A percentile compares a stretch with the other conserved stretches of the same genome.
phyloP scores from a whole-genome alignment of 169 alveolate species.

The Eimeria sp. region DNA sequence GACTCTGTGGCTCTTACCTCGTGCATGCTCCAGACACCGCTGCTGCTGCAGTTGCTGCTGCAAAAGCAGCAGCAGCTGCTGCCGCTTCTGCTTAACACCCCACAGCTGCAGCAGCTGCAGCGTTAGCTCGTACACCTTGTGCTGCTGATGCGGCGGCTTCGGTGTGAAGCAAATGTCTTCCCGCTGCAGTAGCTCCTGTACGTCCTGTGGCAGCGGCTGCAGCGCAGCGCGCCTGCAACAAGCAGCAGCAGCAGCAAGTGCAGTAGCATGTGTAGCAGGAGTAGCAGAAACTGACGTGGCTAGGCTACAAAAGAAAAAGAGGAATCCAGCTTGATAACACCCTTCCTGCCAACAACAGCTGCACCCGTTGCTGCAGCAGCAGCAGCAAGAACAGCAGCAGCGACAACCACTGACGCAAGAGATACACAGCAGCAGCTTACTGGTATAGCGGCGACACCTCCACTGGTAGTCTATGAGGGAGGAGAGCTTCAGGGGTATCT shows the following conservation, averaged over 20 bases:
- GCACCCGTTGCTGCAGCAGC: background rate
- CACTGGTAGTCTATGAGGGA: slow-evolving; percentile 3
- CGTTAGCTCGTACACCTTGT: background rate
- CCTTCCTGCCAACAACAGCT: background rate
- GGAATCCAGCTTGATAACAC: background rate
- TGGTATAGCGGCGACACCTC: slow-evolving; percentile 26
- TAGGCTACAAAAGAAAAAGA: background rate
- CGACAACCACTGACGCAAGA: background rate
- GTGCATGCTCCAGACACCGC: background rate
- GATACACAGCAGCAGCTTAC: background rate
- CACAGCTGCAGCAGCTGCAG: background rate
- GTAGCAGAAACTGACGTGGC: background rate
- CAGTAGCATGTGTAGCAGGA: background rate
- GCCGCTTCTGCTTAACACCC: no score
- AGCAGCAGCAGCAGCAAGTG: background rate
- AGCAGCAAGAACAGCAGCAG: slow-evolving; percentile 15
- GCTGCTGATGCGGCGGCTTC: background rate
- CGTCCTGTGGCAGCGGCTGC: slow-evolving; percentile 11
- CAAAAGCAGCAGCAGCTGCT: background rate
- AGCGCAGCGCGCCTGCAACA: background rate
- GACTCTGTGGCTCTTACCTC: background rate
- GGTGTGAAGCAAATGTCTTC: background rate
- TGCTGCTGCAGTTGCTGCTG: background rate
- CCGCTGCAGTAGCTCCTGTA: background rate
- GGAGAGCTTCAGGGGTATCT: background rate